Conservation (phyloP, 768 basidiomycete genomes). For the Podaxis mareebaensis region DNA sequence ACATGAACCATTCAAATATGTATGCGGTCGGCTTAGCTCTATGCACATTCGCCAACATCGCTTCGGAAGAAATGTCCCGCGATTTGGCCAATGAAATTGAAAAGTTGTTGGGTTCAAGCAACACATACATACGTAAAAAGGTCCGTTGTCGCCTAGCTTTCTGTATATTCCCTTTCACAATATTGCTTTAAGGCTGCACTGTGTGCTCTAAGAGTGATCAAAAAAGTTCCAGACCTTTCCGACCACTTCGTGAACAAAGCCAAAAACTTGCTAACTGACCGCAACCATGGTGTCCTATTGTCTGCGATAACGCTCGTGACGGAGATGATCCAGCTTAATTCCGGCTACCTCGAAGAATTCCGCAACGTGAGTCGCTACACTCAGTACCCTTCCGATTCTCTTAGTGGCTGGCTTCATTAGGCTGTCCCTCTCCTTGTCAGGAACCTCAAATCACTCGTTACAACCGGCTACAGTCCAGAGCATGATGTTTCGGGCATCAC, state of each 20-base stretch:
- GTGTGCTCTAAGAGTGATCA: slow-evolving; percentile 91
- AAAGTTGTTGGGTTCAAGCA: slow-evolving; percentile 94
- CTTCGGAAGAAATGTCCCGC: slow-evolving; percentile 99
- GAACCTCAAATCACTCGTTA: slow-evolving; percentile 91
- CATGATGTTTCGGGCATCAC: slow-evolving; percentile 99
- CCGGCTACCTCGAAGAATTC: slow-evolving; percentile 77
- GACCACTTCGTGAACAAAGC: slow-evolving; percentile 90
- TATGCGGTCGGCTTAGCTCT: slow-evolving; percentile 96
- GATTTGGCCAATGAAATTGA: slow-evolving; percentile 98
- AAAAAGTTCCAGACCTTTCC: slow-evolving; percentile 93
- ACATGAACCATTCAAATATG: slow-evolving; percentile 99
- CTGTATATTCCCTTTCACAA: slow-evolving; percentile 13
- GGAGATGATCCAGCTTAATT: slow-evolving; percentile 89
- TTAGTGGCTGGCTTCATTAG: slow-evolving; percentile 37
- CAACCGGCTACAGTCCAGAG: slow-evolving; percentile 97
- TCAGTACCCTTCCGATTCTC: neutral
- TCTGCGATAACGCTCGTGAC: slow-evolving; percentile 93
- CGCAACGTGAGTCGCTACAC: slow-evolving; percentile 65
- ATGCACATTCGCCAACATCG: slow-evolving; percentile 98
- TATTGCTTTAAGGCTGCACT: slow-evolving; percentile 72
- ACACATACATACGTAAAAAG: slow-evolving; percentile 99
- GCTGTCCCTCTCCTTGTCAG: slow-evolving; percentile 92
- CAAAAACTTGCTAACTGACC: slow-evolving; percentile 89
- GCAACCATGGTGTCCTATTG: slow-evolving; percentile 95
- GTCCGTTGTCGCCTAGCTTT: slow-evolving; percentile 39